These are phyloP conservation scores for Talaromyces rugulosus DNA, from an alignment of 2,329 filamentous ascomycete species.

Conservation along the genomic window DNA sequence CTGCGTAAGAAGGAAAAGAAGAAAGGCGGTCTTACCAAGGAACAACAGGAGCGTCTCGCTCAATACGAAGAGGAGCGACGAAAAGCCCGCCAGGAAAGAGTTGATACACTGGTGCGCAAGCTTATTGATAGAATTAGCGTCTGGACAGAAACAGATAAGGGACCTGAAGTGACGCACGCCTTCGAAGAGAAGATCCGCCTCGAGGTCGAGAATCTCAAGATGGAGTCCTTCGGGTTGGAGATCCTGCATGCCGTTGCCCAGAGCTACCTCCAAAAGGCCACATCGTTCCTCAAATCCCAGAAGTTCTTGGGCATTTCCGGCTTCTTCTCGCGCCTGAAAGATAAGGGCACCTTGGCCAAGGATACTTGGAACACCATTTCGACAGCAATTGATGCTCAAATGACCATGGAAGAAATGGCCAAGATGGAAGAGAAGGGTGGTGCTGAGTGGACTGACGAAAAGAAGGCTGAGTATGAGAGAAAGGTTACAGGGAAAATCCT, in stretches of 20 bases:
- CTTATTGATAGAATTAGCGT: conserved; percentile 84
- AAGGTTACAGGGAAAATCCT: conserved; percentile 97
- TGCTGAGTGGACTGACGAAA: conserved; percentile 98
- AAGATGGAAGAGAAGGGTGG: conserved; percentile 91
- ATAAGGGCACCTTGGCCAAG: conserved; percentile 95
- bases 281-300: conserved; percentile 84
- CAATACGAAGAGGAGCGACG: conserved; percentile 85
- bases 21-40: conserved; percentile 79
- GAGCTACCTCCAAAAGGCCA: conserved; percentile 84
- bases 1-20: conserved; percentile 81
- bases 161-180: conserved; percentile 73
- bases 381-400: conserved; percentile 92
- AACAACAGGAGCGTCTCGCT: conserved; percentile 86
- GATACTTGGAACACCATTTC: conserved; percentile 98
- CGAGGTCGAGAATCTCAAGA: conserved; percentile 97
- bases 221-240: conserved; percentile 96
- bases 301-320: conserved; percentile 95
- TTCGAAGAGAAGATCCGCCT: conserved; percentile 93
- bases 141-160: conserved; percentile 97
- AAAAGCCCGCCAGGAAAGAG: conserved; percentile 79
- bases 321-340: conserved; percentile 89
- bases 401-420: conserved; percentile 99
- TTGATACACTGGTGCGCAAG: conserved; percentile 78
- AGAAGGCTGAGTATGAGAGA: conserved; percentile 90
- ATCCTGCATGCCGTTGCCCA: conserved; percentile 92